phyloP scores from a whole-genome alignment of 768 basidiomycete species.

The Amanita rubescens region DNA sequence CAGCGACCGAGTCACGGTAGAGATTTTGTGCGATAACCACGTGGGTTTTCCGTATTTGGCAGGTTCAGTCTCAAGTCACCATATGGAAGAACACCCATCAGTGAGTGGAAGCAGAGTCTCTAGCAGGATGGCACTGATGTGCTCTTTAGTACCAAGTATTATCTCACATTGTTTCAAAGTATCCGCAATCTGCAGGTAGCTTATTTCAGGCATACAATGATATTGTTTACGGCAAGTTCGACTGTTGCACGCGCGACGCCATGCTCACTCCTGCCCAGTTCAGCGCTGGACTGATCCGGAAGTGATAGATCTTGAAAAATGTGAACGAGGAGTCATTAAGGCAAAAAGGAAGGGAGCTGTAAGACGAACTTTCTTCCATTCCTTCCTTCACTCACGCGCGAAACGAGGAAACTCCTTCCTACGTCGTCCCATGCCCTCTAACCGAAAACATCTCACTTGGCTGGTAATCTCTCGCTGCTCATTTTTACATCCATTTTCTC shows the following conservation, averaged over 20 bases:
- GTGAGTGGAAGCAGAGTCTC: neutral
- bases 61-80: neutral
- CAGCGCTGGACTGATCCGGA: constrained; percentile 67
- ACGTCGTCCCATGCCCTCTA: constrained; percentile 62
- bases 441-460: constrained; percentile 57
- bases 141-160: constrained; percentile 38
- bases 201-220: constrained; percentile 78
- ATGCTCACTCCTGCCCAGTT: constrained; percentile 29
- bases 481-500: neutral
- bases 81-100: constrained; percentile 3
- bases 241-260: neutral
- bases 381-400: neutral
- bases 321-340: constrained; percentile 48
- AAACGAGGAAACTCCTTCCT: constrained; percentile 35
- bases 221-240: constrained; percentile 44
- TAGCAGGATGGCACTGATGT: neutral
- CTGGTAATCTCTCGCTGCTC: constrained; percentile 32
- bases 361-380: constrained; percentile 1
- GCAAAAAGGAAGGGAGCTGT: constrained; percentile 52
- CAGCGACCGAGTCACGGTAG: neutral
- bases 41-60: constrained; percentile 10
- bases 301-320: constrained; percentile 50
- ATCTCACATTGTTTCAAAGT: constrained; percentile 43
- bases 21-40: constrained; percentile 13
- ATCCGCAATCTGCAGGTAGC: constrained; percentile 51